A percentile compares a stretch with the other conserved stretches of the same genome.
phyloP scores from a whole-genome alignment of 2,329 filamentous ascomycete species.

The Penicillium oxalicum region DNA sequence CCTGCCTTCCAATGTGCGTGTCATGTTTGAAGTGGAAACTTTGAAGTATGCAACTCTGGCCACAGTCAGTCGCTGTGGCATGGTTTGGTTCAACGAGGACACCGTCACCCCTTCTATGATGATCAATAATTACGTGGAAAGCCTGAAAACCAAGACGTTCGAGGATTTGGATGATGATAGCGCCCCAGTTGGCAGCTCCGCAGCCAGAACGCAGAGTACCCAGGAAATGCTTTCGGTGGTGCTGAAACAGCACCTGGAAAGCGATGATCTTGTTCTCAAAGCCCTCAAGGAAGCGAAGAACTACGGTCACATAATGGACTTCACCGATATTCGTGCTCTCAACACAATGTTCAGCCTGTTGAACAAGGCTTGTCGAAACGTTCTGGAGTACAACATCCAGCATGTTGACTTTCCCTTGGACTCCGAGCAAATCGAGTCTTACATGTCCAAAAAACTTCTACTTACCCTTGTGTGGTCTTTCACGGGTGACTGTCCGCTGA shows the following conservation, averaged over 20 bases:
- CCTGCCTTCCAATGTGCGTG: slow-evolving; percentile 86
- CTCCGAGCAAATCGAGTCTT: slow-evolving; percentile 80
- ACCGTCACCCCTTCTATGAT: slow-evolving; percentile 91
- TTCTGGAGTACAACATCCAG: slow-evolving; percentile 93
- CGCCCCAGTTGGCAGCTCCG: slow-evolving; percentile 66
- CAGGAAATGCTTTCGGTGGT: slow-evolving; percentile 76
- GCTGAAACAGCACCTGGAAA: slow-evolving; percentile 66
- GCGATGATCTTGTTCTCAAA: slow-evolving; percentile 73
- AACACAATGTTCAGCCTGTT: slow-evolving; percentile 91
- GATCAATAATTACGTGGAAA: slow-evolving; percentile 82
- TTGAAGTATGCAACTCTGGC: slow-evolving; percentile 95
- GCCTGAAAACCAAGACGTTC: slow-evolving; percentile 74
- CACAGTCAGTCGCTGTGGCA: slow-evolving; percentile 98
- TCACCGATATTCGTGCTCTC: slow-evolving; percentile 81
- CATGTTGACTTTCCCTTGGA: slow-evolving; percentile 92
- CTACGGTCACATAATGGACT: slow-evolving; percentile 98
- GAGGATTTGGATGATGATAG: slow-evolving; percentile 95
- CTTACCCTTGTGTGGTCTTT: slow-evolving; percentile 92
- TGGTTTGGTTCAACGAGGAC: slow-evolving; percentile 99
- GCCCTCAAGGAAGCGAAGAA: slow-evolving; percentile 68
- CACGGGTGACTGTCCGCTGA: slow-evolving; percentile 86
- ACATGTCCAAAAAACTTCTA: slow-evolving; percentile 87
- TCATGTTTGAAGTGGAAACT: slow-evolving; percentile 99
- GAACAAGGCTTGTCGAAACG: slow-evolving; percentile 85
- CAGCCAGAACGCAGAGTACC: slow-evolving; percentile 70